These are phyloP conservation scores for Suillus plorans DNA, from an alignment of 768 basidiomycete genomes.

Conservation along the genomic window DNA sequence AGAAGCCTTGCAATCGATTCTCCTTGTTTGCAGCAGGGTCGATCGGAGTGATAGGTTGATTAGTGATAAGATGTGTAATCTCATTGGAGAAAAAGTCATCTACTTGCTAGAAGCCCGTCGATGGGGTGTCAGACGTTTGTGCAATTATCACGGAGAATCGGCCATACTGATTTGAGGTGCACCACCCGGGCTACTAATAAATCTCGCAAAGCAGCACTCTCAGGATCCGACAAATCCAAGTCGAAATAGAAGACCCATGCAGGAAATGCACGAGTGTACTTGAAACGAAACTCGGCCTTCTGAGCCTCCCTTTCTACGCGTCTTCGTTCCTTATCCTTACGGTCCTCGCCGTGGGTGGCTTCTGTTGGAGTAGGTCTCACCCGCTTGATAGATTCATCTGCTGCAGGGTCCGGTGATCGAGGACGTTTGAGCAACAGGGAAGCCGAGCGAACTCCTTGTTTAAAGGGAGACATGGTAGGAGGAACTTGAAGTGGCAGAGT, in stretches of 20 bases:
- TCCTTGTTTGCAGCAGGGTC: slow-evolving; percentile 58
- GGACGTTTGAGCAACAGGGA: slow-evolving; percentile 44
- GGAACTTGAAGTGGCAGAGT: slow-evolving; percentile 34
- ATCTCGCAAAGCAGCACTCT: slow-evolving; percentile 34
- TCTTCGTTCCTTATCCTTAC: slow-evolving; percentile 48
- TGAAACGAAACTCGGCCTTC: slow-evolving; percentile 73
- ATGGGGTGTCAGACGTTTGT: slow-evolving; percentile 3
- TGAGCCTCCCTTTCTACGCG: slow-evolving; percentile 52
- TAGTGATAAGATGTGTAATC: slow-evolving; percentile 87
- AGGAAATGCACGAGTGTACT: slow-evolving; percentile 86
- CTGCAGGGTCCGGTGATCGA: slow-evolving; percentile 48
- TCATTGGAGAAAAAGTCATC: slow-evolving; percentile 87
- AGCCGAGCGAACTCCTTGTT: slow-evolving; percentile 29
- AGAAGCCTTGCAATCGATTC: slow-evolving; percentile 42
- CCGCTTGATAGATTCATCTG: slow-evolving; percentile 45
- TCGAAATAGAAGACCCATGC: slow-evolving; percentile 87
- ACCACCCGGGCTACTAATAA: slow-evolving; percentile 55
- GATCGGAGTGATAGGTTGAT: slow-evolving; percentile 41
- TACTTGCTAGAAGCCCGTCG: slow-evolving; percentile 53
- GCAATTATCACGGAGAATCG: slow-evolving; percentile 1
- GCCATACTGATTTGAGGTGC: slow-evolving; percentile 77
- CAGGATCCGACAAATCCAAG: slow-evolving; percentile 44
- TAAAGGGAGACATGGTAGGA: slow-evolving; percentile 34
- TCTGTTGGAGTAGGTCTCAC: slow-evolving; percentile 35
- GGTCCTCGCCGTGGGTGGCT: slow-evolving; percentile 33